phyloP scores from a whole-genome alignment of 2,329 filamentous ascomycete species.

The Tympanopsis confertula region DNA sequence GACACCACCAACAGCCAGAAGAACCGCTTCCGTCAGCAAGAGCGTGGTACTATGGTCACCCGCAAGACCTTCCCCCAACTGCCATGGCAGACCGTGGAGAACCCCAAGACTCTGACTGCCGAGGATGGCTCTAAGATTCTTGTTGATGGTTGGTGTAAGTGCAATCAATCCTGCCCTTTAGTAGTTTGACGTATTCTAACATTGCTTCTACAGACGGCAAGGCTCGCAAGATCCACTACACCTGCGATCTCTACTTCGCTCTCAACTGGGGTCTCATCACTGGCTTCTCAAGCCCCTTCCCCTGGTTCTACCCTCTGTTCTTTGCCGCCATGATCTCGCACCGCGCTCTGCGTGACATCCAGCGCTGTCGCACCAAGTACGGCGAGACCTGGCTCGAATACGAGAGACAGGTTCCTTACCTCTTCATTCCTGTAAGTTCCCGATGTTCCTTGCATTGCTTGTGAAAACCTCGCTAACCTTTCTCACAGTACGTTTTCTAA shows the following conservation, averaged over 20 bases:
- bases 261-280: slow-evolving; percentile 71
- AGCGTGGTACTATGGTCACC: slow-evolving; percentile 49
- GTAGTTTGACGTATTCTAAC: not conserved
- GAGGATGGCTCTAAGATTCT: slow-evolving; percentile 59
- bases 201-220: slow-evolving; percentile 34
- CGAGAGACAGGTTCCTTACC: slow-evolving; percentile 65
- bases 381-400: slow-evolving; percentile 75
- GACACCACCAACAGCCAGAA: slow-evolving; percentile 76
- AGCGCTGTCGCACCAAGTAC: slow-evolving; percentile 67
- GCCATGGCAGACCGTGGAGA: slow-evolving; percentile 64
- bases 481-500: too few species aligned
- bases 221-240: slow-evolving; percentile 70
- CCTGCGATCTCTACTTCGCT: slow-evolving; percentile 69
- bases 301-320: slow-evolving; percentile 82
- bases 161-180: not conserved
- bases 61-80: slow-evolving; percentile 71
- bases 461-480: too few species aligned
- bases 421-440: slow-evolving; percentile 58
- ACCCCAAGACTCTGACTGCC: slow-evolving; percentile 61
- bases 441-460: not conserved
- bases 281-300: slow-evolving; percentile 61
- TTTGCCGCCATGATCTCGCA: slow-evolving; percentile 72
- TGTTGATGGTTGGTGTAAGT: slow-evolving; percentile 57
- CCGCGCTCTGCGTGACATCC: slow-evolving; percentile 64
- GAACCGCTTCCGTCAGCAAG: slow-evolving; percentile 66